phyloP scores from a whole-genome alignment of 345 rosid genomes.

The Aegle marmelos region DNA sequence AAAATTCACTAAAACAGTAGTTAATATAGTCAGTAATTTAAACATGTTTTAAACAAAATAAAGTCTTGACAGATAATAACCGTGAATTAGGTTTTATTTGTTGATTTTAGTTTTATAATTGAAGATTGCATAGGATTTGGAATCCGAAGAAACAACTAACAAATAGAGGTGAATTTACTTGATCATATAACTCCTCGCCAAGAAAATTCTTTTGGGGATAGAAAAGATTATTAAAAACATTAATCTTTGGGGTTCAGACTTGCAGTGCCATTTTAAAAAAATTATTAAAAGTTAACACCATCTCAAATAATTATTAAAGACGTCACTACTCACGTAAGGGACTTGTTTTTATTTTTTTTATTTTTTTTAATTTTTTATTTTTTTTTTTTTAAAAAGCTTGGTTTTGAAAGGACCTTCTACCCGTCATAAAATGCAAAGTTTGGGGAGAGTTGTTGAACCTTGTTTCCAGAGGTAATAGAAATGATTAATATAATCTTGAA shows the following conservation, averaged over 20 bases:
- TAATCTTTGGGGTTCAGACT: background rate
- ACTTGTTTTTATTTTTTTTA: background rate
- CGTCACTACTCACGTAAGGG: background rate
- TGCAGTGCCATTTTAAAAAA: background rate
- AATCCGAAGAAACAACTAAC: background rate
- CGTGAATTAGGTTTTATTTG: no score
- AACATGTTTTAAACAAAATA: no score
- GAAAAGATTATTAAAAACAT: background rate
- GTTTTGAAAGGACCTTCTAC: conserved; percentile 8
- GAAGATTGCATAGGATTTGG: conserved; percentile 1
- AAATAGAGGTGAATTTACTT: background rate
- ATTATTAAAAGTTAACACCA: background rate
- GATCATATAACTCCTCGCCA: background rate
- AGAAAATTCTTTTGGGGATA: background rate
- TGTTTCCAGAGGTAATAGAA: background rate
- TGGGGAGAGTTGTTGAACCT: background rate
- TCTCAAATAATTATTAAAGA: background rate
- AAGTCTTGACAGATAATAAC: no score
- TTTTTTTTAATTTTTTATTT: background rate
- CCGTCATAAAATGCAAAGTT: background rate
- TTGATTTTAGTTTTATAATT: background rate
- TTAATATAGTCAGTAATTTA: no score
- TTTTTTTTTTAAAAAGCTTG: background rate
- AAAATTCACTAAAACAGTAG: no score
- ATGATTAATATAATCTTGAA: background rate